A percentile compares a stretch with the other conserved stretches of the same genome.
Evolutionary conservation across 2,329 filamentous ascomycete genomes (phyloP).

Genomic region (Colletotrichum sp.): DNA sequence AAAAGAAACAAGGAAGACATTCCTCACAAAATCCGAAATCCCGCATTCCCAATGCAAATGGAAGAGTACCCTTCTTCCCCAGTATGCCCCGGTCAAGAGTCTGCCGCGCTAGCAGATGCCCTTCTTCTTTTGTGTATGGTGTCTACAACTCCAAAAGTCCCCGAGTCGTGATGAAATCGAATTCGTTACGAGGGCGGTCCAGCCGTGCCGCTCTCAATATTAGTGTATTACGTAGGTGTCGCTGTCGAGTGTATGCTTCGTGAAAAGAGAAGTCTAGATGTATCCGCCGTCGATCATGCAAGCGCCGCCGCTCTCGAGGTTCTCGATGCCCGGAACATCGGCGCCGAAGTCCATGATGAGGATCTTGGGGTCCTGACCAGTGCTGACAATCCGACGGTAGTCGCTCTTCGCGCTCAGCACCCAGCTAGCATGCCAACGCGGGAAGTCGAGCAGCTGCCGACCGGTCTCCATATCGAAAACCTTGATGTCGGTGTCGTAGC

Average conservation of each 20-base stretch:
- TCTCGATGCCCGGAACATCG: constrained; percentile 61
- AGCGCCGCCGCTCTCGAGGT: constrained; percentile 53
- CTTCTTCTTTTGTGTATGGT: not conserved
- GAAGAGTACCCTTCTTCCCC: not conserved
- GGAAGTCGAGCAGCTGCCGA: constrained; percentile 79
- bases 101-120: not conserved
- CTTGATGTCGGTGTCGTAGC: constrained; percentile 95
- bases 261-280: constrained; percentile 27
- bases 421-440: constrained; percentile 97
- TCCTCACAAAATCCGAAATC: not conserved
- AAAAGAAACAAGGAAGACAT: not conserved
- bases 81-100: not conserved
- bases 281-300: constrained; percentile 33
- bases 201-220: constrained; percentile 19
- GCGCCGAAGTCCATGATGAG: constrained; percentile 91
- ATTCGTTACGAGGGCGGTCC: constrained; percentile 15
- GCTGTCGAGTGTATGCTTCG: not conserved
- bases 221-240: constrained; percentile 13
- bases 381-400: constrained; percentile 92
- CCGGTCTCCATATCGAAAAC: constrained; percentile 90
- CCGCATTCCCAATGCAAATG: constrained; percentile 1
- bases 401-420: constrained; percentile 96
- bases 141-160: not conserved
- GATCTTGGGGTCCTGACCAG: constrained; percentile 91
- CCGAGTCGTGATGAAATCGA: not conserved